Evolutionary conservation across 192 early-diverging fungal species (phyloP), one percentile per base, ranked within the genome.

Genomic region (Entomortierella parvispora): DNA sequence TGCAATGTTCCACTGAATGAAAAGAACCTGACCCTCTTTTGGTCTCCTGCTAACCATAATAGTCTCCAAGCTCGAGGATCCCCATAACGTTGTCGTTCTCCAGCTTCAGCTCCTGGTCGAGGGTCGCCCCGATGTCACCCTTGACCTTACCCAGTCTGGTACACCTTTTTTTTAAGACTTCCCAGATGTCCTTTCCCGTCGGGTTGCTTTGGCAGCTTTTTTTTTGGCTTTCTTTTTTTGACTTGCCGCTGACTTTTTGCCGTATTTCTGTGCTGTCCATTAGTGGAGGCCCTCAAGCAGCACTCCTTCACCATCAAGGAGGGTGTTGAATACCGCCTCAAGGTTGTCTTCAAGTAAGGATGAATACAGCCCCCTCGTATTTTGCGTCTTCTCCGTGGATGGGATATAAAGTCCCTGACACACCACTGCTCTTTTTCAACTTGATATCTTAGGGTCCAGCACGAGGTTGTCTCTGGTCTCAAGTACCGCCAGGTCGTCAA

Each of bases 401-500:
- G n/a, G n/a, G n/a, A n/a, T n/a, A n/a, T n/a, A n/a, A n/a, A n/a
- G 48, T 4, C 44, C 4, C 23, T 11, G 22, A 45, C 7, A 63
- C 12, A 10, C 15, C 28, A 26, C 29, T 55, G 7, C 20, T 57
- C 5, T 32, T 57, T 14, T 34, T 40, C 5, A 40, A n/a, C 37
- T 9, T 9, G 12, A 40, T 9, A 17, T 22, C 31, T 22, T 69
- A 80, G 81, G 66, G 89, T 99, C 74, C 93, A 98, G 84, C 92
- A 95, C 78, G 95, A 98, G 58, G 92, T 99, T 32, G 92, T 99
- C 10, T 92, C 93, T 61, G 97, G 97, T 22, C 86, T 99, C 59
- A 97, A 95, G 82, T 98, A 96, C 85, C 76, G 95, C 70, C 97
- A 99, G 61, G 87, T 92, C 43, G 90, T 98, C 62, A 99, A 96